Evolutionary conservation across 768 basidiomycete genomes (phyloP), one percentile per base, ranked within the genome.

Genomic region (Tulasnella sp.): DNA sequence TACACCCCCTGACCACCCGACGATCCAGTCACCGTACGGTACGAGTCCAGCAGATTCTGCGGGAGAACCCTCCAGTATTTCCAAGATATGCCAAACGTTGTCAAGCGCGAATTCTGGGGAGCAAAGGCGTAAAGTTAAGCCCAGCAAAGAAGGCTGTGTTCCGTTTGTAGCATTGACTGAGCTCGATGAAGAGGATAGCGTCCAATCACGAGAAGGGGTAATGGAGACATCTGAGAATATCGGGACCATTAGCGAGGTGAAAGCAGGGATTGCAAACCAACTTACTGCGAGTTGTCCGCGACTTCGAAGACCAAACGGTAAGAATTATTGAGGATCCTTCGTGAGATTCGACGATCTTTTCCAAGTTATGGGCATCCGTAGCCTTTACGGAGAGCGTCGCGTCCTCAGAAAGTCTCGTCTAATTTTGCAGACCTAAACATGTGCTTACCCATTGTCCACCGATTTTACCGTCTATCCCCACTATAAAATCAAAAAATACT

Each of bases 41-140:
- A 99, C 95, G 9, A 98, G 76, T 2, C 92, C 93, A 5, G 91
- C 90, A 60, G 83, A 87, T 69, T 98, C 92, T 7, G 93, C 95
- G 5, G 95, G 95, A 56, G 83, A 87, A 19, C 90, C 93, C 64
- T 99, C 93, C 34, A 93, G 68, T 12, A 99, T 90, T 62, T 99
- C 95, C 40, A 99, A 72, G 34, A 99, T 90, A 65, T 98, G 95
- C 92, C 95, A 99, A 4, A 99, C 91, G 56, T 84, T 88, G 61
- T 96, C 90, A 16, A 87, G 70, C 13, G 93, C 84, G 45, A 76
- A 72, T 59, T 87, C 82, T 3, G 93, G 91, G 62, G 86, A 78
- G 62, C 95, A 99, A 62, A 96, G 75, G 19, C 93, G 77, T 77
- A 98, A 81, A 60, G 85, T 90, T 5, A 99, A 72, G 0, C 95